These are phyloP conservation scores for Acanthamoeba culbertsoni DNA, from an alignment of 208 protist genomes.

Conservation along the genomic window DNA sequence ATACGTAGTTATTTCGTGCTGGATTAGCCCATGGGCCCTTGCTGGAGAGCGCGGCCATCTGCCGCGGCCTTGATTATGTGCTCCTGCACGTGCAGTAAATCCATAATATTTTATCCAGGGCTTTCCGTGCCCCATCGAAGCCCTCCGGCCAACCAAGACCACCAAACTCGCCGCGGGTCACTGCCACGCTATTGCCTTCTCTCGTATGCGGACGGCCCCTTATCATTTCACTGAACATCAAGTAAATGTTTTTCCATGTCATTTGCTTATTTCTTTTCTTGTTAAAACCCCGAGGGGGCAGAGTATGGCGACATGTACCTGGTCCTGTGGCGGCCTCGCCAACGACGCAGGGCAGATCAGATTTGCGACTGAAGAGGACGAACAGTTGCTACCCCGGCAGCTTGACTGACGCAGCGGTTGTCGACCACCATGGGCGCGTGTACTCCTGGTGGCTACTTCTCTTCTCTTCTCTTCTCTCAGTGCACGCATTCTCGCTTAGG, in stretches of 20 bases:
- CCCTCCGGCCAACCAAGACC: too few species aligned
- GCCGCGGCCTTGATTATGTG: too few species aligned
- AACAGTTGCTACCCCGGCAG: conserved; percentile 9
- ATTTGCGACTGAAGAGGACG: conserved; percentile 35
- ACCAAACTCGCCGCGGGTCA: conserved; percentile 9
- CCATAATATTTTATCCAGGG: too few species aligned
- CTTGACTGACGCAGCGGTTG: conserved; percentile 15
- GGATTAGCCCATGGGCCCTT: too few species aligned
- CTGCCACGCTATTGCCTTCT: conserved; percentile 53
- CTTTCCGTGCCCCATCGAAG: too few species aligned
- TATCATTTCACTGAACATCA: neutral
- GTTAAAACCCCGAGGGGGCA: too few species aligned
- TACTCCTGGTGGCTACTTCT: neutral
- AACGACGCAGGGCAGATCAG: conserved; percentile 13
- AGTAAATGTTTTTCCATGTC: neutral
- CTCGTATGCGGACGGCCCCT: neutral
- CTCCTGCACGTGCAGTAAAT: too few species aligned
- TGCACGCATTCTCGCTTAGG: too few species aligned
- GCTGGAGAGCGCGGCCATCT: too few species aligned
- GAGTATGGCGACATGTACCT: conserved; percentile 55
- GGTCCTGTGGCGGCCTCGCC: conserved; percentile 43
- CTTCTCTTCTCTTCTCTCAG: too few species aligned
- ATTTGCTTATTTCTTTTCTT: too few species aligned
- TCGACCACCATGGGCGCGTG: conserved; percentile 2
- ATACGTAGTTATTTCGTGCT: too few species aligned